These are phyloP conservation scores for Penicillium ochrochloron DNA, from an alignment of 495 filamentous ascomycete species.

Conservation along the genomic window DNA sequence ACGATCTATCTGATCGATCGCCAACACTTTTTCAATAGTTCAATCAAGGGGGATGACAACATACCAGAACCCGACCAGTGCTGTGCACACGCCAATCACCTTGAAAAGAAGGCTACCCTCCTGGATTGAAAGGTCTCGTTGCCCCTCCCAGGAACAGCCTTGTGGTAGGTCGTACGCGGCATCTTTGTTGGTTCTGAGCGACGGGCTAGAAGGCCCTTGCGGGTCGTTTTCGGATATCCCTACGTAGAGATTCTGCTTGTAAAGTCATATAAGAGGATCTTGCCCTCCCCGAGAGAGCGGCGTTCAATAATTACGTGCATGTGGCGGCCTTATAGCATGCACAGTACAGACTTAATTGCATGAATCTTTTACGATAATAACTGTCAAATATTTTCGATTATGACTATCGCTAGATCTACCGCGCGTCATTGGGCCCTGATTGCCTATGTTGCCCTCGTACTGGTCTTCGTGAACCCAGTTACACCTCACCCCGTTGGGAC, in stretches of 20 bases:
- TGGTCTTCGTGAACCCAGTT: slow-evolving; percentile 16
- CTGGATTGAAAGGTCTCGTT: slow-evolving; percentile 12
- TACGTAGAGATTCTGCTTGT: background rate
- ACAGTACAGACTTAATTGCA: background rate
- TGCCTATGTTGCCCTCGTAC: slow-evolving; percentile 10
- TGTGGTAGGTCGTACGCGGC: slow-evolving; percentile 24
- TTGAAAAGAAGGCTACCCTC: slow-evolving; percentile 1
- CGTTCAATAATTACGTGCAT: background rate
- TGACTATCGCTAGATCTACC: background rate
- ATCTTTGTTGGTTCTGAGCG: slow-evolving; percentile 8
- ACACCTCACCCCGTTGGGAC: slow-evolving; percentile 24
- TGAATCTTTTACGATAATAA: background rate
- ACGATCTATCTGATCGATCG: slow-evolving; percentile 30
- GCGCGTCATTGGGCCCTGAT: slow-evolving; percentile 15
- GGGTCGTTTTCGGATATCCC: slow-evolving; percentile 17
- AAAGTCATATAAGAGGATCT: slow-evolving; percentile 16
- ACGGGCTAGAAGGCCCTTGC: slow-evolving; percentile 20
- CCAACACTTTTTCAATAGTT: slow-evolving; percentile 13
- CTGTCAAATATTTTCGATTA: background rate
- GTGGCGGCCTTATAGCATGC: background rate
- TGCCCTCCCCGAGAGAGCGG: background rate
- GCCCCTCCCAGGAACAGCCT: slow-evolving; percentile 6
- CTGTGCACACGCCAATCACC: slow-evolving; percentile 3
- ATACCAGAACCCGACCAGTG: slow-evolving; percentile 17
- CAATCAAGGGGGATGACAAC: slow-evolving; percentile 30